Evolutionary conservation across 768 basidiomycete species (phyloP).

Genomic region (Trametes gibbosa): DNA sequence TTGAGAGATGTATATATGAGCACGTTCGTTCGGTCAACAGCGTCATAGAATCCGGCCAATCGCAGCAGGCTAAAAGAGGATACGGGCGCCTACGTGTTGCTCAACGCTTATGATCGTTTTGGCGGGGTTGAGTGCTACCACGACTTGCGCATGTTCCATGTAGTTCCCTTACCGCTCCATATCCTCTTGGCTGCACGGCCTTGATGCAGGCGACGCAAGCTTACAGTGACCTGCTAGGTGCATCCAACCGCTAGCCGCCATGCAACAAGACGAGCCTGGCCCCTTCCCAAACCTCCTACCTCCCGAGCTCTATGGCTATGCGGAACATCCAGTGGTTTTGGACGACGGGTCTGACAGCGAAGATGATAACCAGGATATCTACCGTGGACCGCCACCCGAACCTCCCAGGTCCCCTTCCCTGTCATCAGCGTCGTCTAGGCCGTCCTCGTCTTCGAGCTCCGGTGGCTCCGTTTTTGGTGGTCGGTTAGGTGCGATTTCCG

Average conservation of each 20-base stretch:
- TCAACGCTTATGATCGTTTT: slow-evolving; percentile 1
- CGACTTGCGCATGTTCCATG: slow-evolving; percentile 17
- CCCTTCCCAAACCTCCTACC: slow-evolving; percentile 5
- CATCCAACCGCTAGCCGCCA: background rate
- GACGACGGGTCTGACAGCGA: slow-evolving; percentile 11
- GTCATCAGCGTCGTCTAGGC: slow-evolving; percentile 34
- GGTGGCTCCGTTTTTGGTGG: slow-evolving; percentile 35
- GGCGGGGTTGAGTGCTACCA: background rate
- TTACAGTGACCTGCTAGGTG: background rate
- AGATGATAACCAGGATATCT: slow-evolving; percentile 51
- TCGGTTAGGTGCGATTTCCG: slow-evolving; percentile 38
- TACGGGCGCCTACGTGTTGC: slow-evolving; percentile 1
- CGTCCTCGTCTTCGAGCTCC: slow-evolving; percentile 39
- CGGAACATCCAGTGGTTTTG: slow-evolving; percentile 6
- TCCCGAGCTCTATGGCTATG: slow-evolving; percentile 15
- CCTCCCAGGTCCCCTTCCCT: slow-evolving; percentile 30
- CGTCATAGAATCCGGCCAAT: background rate
- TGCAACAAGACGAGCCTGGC: slow-evolving; percentile 7
- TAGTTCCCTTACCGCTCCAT: slow-evolving; percentile 4
- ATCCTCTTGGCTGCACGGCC: slow-evolving; percentile 1
- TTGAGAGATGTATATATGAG: background rate
- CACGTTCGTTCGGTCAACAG: background rate
- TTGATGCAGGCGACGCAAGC: slow-evolving; percentile 9
- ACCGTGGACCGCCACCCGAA: slow-evolving; percentile 47
- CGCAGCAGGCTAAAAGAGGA: background rate